Conservation (phyloP, 805 yeast species). For the Phaffomyces antillensis region DNA sequence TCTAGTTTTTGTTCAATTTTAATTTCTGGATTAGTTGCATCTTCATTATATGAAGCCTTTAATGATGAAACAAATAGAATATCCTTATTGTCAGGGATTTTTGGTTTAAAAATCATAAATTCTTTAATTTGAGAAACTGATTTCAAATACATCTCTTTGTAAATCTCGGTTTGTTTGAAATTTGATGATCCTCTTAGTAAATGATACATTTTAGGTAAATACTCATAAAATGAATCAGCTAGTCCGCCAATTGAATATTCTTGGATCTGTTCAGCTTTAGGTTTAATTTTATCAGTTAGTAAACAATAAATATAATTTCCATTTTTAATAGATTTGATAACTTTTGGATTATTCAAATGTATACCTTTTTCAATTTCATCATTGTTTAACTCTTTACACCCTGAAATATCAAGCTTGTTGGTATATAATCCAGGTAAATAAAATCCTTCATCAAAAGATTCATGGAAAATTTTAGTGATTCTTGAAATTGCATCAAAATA, state of each 20-base stretch:
- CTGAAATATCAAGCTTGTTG: constrained; percentile 40
- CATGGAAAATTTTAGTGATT: constrained; percentile 32
- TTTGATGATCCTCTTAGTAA: constrained; percentile 33
- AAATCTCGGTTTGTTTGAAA: constrained; percentile 16
- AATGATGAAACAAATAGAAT: constrained; percentile 24
- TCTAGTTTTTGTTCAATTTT: constrained; percentile 38
- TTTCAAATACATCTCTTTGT: constrained; percentile 27
- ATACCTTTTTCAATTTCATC: constrained; percentile 26
- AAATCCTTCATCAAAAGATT: constrained; percentile 25
- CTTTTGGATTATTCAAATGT: constrained; percentile 27
- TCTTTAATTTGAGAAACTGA: constrained; percentile 32
- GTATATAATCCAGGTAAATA: constrained; percentile 39
- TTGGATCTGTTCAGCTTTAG: constrained; percentile 9
- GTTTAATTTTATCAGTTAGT: constrained; percentile 19
- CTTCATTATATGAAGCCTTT: constrained; percentile 15
- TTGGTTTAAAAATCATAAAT: constrained; percentile 39
- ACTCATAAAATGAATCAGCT: constrained; percentile 42
- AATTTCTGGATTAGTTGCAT: constrained; percentile 18
- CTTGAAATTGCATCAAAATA: constrained; percentile 45
- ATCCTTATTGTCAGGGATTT: constrained; percentile 33
- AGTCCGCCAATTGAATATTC: constrained; percentile 33
- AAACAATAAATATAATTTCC: constrained; percentile 27
- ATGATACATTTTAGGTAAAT: constrained; percentile 40
- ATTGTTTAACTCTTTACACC: constrained; percentile 32
- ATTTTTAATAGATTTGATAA: constrained; percentile 29